A percentile compares a stretch with the other conserved stretches of the same genome.
phyloP scores from a whole-genome alignment of 140 eudicot genomes.

The Ambrosia hybrid region DNA sequence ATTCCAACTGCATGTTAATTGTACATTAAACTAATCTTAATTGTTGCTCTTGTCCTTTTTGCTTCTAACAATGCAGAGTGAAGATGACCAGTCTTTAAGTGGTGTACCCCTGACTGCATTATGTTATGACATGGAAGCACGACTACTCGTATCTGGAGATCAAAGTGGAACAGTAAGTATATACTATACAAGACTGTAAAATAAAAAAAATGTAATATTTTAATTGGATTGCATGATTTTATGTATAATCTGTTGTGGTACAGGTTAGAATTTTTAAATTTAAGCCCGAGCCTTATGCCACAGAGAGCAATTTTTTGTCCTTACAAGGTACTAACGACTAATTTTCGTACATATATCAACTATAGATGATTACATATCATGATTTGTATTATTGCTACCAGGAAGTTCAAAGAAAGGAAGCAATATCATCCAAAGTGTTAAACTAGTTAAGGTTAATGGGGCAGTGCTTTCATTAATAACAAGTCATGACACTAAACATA shows the following conservation, averaged over 20 bases:
- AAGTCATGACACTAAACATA: constrained; percentile 49
- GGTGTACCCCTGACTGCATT: constrained; percentile 76
- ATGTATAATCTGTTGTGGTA: constrained; percentile 15
- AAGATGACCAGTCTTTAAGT: constrained; percentile 66
- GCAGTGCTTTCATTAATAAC: constrained; percentile 57
- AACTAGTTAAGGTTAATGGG: constrained; percentile 72
- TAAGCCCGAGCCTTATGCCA: constrained; percentile 73
- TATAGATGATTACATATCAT: not conserved
- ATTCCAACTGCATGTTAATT: not conserved
- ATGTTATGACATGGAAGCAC: constrained; percentile 51
- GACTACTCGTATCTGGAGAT: constrained; percentile 85
- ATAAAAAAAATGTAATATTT: constrained; percentile 1
- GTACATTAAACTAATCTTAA: not conserved
- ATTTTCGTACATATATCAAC: not conserved
- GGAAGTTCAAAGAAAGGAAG: constrained; percentile 94
- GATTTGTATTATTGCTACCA: constrained; percentile 28
- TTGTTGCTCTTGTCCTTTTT: not conserved
- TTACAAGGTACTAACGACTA: constrained; percentile 60
- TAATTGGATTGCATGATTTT: constrained; percentile 12
- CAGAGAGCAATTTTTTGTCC: constrained; percentile 69
- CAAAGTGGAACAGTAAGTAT: constrained; percentile 77
- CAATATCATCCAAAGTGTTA: constrained; percentile 60
- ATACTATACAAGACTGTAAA: not conserved
- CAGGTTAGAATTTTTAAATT: constrained; percentile 78
- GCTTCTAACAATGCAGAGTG: constrained; percentile 50